Percentiles rank a stretch among this genome's conserved stretches.
Evolutionary conservation across 73 alveolate genomes (phyloP).

Genomic region (Paramecium caudatum): DNA sequence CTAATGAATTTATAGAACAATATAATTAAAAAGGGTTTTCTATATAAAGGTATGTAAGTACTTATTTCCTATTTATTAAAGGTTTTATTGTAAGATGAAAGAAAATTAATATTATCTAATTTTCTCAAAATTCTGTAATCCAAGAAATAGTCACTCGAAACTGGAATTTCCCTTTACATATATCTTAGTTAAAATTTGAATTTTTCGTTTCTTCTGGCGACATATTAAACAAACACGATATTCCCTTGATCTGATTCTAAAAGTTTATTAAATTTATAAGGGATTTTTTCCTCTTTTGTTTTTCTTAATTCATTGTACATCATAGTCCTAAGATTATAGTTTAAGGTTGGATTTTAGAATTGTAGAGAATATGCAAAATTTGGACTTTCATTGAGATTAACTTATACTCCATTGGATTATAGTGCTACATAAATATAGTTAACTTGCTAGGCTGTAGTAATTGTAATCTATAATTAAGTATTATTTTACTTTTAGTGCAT

Average conservation of each 20-base stretch:
- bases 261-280: not conserved
- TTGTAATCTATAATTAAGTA: not conserved
- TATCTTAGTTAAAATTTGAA: slow-evolving; percentile 51
- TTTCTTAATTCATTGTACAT: not conserved
- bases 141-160: slow-evolving; percentile 46
- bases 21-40: slow-evolving; percentile 46
- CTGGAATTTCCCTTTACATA: slow-evolving; percentile 2
- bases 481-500: slow-evolving; percentile 3
- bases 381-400: not conserved
- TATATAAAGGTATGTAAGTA: not conserved
- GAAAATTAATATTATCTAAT: slow-evolving; percentile 18
- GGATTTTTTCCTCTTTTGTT: not conserved
- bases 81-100: not conserved
- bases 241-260: slow-evolving; percentile 42
- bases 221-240: slow-evolving; percentile 50
- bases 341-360: not conserved
- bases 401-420: not conserved
- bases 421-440: slow-evolving; percentile 37
- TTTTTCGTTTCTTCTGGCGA: slow-evolving; percentile 60
- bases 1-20: slow-evolving; percentile 80
- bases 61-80: not conserved
- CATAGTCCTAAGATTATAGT: slow-evolving; percentile 47
- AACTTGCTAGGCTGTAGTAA: slow-evolving; percentile 24
- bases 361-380: slow-evolving; percentile 30
- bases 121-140: slow-evolving; percentile 46